A percentile compares a stretch with the other conserved stretches of the same genome.
Conservation (phyloP, 2,329 filamentous ascomycete species). For the Calonectria henricotiae region DNA sequence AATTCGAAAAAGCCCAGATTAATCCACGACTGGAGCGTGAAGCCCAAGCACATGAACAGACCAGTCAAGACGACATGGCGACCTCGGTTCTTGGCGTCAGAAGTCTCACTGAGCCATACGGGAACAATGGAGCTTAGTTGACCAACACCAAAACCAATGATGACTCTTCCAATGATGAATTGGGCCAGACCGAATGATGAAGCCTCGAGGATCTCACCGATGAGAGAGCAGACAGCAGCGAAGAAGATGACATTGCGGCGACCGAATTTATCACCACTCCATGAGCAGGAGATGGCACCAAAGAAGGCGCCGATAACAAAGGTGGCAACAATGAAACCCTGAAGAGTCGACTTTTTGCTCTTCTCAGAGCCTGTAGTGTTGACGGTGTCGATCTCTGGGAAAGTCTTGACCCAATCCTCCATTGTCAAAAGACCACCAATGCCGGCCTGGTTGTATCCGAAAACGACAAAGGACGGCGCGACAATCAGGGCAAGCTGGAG, state of each 20-base stretch:
- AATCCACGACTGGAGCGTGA: slow-evolving; percentile 62
- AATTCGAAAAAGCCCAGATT: slow-evolving; percentile 61
- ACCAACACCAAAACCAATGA: slow-evolving; percentile 70
- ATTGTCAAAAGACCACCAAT: slow-evolving; percentile 81
- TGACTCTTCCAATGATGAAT: slow-evolving; percentile 63
- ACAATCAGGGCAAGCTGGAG: slow-evolving; percentile 62
- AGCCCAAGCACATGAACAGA: slow-evolving; percentile 63
- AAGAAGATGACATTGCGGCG: slow-evolving; percentile 70
- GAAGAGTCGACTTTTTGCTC: slow-evolving; percentile 63
- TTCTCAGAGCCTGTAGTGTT: slow-evolving; percentile 60
- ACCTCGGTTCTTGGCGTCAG: slow-evolving; percentile 69
- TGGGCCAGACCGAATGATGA: slow-evolving; percentile 62
- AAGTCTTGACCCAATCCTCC: slow-evolving; percentile 70
- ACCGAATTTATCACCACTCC: slow-evolving; percentile 72
- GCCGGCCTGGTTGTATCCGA: slow-evolving; percentile 77
- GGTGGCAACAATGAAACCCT: slow-evolving; percentile 63
- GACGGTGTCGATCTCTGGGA: slow-evolving; percentile 66
- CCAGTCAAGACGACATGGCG: slow-evolving; percentile 65
- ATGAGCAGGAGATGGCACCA: slow-evolving; percentile 61
- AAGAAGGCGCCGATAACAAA: slow-evolving; percentile 73
- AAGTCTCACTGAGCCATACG: slow-evolving; percentile 69
- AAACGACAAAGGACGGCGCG: slow-evolving; percentile 63
- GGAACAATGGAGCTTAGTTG: slow-evolving; percentile 68
- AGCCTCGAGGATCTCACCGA: slow-evolving; percentile 71
- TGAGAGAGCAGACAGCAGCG: slow-evolving; percentile 65